Base-by-base conservation (phyloP, 2,329 filamentous ascomycete species). In the Mycosphaerella arachidis region DNA sequence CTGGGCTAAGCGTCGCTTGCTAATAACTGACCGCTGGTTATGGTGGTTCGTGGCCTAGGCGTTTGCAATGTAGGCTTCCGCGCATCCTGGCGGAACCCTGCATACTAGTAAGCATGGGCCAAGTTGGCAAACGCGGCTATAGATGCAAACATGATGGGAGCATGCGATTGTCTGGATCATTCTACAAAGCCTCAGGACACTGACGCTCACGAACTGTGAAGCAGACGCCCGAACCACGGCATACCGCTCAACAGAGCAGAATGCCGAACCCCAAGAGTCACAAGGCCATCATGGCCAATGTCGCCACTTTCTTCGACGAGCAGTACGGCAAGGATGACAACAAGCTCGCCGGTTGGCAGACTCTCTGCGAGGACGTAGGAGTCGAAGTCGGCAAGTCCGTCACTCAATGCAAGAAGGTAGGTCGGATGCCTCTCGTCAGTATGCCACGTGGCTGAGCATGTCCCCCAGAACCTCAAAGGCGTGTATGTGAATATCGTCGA, bases 381-480 rank as follows among this genome's bases (percentile, higher is more conserved):
- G 55, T 61, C 6, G 3, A 51, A 29, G 53, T 46, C 7, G 60
- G 62, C 12, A 29, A 24, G 10, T 63, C 60, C 2, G 63, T 67
- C 59, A 61, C 51, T 16, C 56, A 68, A 52, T 67, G 66, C 63
- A 66, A 62, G 46, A 63, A 66, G 63, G 65, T 61, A 33, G 24
- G 24, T 24, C 24, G 24, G 24, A 24, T 24, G 24, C 24, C 24
- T 24, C 24, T 24, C 24, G 24, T 31, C 57, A 29, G 46, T 12
- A 43, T 12, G 37, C 37, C 10, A 12, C 12, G 4, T 53, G 43
- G 27, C 24, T 24, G 24, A 24, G 24, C 24, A 56, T 40, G 5
- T 31, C 27, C 7, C 18, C 20, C 35, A 67, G 64, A 53, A 55
- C 16, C 57, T 67, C 30, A 57, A 61, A 16, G 40, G 33, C 4